Evolutionary conservation across 345 rosid species (phyloP).

Genomic region (Eucalyptus cloeziana): DNA sequence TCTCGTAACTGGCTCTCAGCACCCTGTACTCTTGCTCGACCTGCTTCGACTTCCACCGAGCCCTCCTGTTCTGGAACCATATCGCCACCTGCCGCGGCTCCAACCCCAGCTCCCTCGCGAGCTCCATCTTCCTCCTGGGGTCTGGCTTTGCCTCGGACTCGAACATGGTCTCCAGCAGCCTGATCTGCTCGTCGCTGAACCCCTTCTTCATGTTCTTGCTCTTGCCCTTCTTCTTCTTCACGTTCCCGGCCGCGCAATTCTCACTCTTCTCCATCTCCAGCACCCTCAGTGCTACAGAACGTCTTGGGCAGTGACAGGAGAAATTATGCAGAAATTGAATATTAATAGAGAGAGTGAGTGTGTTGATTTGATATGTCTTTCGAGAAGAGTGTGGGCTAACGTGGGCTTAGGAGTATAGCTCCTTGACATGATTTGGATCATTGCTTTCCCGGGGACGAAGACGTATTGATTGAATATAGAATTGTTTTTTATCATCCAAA

Average conservation of each 20-base stretch:
- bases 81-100: constrained; percentile 86
- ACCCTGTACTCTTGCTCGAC: constrained; percentile 47
- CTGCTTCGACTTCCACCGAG: constrained; percentile 77
- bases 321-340: not conserved
- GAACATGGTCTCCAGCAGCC: constrained; percentile 53
- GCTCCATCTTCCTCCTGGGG: constrained; percentile 51
- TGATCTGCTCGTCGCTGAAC: constrained; percentile 63
- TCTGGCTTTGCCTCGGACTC: constrained; percentile 69
- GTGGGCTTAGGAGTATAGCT: not conserved
- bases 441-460: not conserved
- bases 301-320: not conserved
- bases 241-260: not conserved
- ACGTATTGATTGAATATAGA: not conserved
- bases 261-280: not conserved
- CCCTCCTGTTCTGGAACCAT: constrained; percentile 88
- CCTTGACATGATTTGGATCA: not conserved
- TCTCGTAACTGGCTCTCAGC: constrained; percentile 39
- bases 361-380: not conserved
- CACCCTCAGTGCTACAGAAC: not conserved
- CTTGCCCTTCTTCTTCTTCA: constrained; percentile 32
- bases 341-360: not conserved
- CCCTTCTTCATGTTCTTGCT: constrained; percentile 48
- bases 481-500: not conserved
- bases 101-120: constrained; percentile 63
- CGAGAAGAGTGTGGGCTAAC: not conserved